phyloP scores from a whole-genome alignment of 768 basidiomycete species.

The Saitozyma podzolica region DNA sequence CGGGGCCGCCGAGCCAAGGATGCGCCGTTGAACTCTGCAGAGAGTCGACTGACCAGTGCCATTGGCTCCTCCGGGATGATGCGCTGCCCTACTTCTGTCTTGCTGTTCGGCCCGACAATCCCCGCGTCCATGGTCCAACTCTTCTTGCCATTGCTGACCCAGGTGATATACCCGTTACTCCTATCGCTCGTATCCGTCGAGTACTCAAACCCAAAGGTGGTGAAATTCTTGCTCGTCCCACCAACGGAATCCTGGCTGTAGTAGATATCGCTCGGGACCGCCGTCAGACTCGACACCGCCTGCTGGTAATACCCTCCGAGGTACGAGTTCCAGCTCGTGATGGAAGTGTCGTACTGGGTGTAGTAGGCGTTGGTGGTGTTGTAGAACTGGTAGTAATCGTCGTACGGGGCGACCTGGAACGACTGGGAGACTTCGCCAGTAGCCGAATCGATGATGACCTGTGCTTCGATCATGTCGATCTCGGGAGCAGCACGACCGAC shows the following conservation, averaged over 20 bases:
- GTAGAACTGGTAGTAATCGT: slow-evolving; percentile 56
- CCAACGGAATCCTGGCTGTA: slow-evolving; percentile 21
- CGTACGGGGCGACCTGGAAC: slow-evolving; percentile 69
- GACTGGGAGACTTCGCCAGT: slow-evolving; percentile 64
- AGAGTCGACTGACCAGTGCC: slow-evolving; percentile 63
- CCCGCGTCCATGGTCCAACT: slow-evolving; percentile 61
- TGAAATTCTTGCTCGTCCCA: slow-evolving; percentile 27
- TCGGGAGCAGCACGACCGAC: slow-evolving; percentile 79
- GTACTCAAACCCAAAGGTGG: slow-evolving; percentile 57
- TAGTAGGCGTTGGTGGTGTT: slow-evolving; percentile 48
- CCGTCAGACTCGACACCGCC: slow-evolving; percentile 59
- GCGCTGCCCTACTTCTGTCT: slow-evolving; percentile 65
- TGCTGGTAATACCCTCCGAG: slow-evolving; percentile 58
- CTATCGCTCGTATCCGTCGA: slow-evolving; percentile 44
- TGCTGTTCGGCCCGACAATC: slow-evolving; percentile 65
- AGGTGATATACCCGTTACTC: slow-evolving; percentile 47
- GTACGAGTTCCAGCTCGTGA: slow-evolving; percentile 53
- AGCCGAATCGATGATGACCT: slow-evolving; percentile 65
- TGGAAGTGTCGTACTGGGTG: slow-evolving; percentile 44
- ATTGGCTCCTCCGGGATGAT: slow-evolving; percentile 81
- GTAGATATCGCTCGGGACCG: slow-evolving; percentile 46
- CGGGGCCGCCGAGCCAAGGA: background rate
- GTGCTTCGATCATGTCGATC: slow-evolving; percentile 88
- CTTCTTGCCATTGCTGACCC: slow-evolving; percentile 42
- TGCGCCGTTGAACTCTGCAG: background rate